Base-by-base conservation (phyloP, 1,139 yeast genomes). In the Suhomyces coccinellae region DNA sequence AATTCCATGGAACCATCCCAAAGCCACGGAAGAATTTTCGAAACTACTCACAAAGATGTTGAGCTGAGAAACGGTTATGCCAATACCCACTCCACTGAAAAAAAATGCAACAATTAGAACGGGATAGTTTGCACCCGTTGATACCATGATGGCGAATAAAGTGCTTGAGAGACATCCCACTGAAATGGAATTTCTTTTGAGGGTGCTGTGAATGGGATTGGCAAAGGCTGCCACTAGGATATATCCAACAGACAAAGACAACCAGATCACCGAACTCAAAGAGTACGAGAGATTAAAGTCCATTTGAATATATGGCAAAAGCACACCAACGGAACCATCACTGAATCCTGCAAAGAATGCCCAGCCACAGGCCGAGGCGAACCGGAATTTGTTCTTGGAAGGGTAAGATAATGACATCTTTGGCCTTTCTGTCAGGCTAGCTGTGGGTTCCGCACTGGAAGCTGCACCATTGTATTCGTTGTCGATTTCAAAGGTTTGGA, bases 241-340 rank as follows among this genome's bases (percentile, higher is more conserved):
- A 49, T 56, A 73, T 0, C 79, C 79, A 2, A 65, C 40, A 0
- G 79, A 77, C 46, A 66, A 72, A 22, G 71, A 63, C 45, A 75
- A 52, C 79, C 79, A 75, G 29, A 75, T 62, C 36, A 73, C 51
- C 4, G 79, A 70, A 4, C 74, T 77, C n/a, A 72, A 48, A 2
- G 77, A 62, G 49, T 75, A 75, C 2, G 62, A 60, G 45, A 75
- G 66, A 29, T 54, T 38, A 51, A 71, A 75, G 48, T 69, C 65
- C 4, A 48, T 52, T 46, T 75, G 78, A 27, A 75, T 71, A 22
- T 62, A 57, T 4, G 77, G 77, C 40, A 75, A 55, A 15, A 75
- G 54, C 1, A 77, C 72, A 41, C 79, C 79, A 1, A 76, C 69
- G 2, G 73, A 72, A 41, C 76, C 75, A 50, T 75, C 80, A 2